A percentile compares a stretch with the other conserved stretches of the same genome.
Evolutionary conservation across 1,284 basidiomycete species (phyloP).

Genomic region (Cutaneotrichosporon cutaneum): DNA sequence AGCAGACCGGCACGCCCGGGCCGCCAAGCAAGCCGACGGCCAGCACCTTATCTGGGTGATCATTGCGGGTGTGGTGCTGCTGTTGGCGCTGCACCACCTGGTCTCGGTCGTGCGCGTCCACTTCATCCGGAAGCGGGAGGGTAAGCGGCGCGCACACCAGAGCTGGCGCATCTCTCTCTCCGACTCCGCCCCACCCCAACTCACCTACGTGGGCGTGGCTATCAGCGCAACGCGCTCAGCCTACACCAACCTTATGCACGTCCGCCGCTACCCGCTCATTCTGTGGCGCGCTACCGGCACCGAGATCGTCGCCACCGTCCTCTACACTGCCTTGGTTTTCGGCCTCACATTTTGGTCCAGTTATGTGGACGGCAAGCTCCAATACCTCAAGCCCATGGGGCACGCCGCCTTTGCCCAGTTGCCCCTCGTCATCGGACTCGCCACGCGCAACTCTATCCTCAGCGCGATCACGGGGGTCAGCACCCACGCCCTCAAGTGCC

Average conservation of each 20-base stretch:
- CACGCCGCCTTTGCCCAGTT: conserved; percentile 52
- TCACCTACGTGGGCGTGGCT: neutral
- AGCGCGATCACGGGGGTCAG: conserved; percentile 63
- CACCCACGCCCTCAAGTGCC: conserved; percentile 58
- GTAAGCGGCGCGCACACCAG: neutral
- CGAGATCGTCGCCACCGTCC: conserved; percentile 9
- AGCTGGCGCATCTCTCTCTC: neutral
- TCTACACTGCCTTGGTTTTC: conserved; percentile 9
- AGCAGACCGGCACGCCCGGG: neutral
- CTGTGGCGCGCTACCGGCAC: neutral
- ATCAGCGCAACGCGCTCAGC: neutral
- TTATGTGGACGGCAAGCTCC: neutral
- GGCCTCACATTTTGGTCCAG: conserved; percentile 11
- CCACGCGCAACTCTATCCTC: conserved; percentile 65
- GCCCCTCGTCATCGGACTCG: conserved; percentile 63
- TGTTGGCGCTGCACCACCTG: conserved; percentile 2
- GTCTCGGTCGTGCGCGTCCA: neutral
- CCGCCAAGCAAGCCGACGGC: conserved; percentile 1
- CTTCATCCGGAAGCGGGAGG: neutral
- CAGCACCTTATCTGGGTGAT: conserved; percentile 14
- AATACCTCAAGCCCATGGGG: conserved; percentile 3
- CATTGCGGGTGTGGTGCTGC: conserved; percentile 8
- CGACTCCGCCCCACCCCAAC: neutral
- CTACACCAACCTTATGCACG: conserved; percentile 7
- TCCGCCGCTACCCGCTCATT: conserved; percentile 12